Base-by-base conservation (phyloP, 1,284 basidiomycete species). In the Ganoderma meredithae region DNA sequence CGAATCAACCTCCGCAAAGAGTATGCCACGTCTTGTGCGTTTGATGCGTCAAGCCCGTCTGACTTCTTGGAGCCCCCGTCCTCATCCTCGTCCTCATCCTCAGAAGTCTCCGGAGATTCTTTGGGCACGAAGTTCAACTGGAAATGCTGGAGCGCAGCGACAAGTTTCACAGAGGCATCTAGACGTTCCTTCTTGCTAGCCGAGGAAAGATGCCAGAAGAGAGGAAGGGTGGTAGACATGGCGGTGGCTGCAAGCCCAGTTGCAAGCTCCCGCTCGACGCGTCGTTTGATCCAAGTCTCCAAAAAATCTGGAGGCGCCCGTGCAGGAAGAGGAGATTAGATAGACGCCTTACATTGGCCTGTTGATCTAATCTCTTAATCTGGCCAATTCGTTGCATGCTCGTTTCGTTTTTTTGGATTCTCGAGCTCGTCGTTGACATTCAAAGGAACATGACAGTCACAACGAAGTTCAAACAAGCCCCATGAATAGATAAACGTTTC, bases 141-240 rank as follows among this genome's bases (percentile, higher is more conserved):
- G 76, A 97, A 96, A 71, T 90, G 88, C 80, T 95, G 90, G 69
- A 98, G 87, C 19, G 94, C 85, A 33, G 83, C 82, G 69, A 98
- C 82, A 44, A 99, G 91, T 78, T 95, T 93, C 52, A 93, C 89
- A 0, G 96, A 97, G 9, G 97, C 94, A 75, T 92, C 88, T 41
- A 98, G 77, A 6, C 97, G 90, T 67, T 94, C 91, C 66, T 91
- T 88, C 79, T 90, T 94, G 44, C 88, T 89, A 3, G 88, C 84
- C 3, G 94, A 95, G n/a, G 96, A 96, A 60, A 98, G 85, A 79
- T 96, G 86, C 96, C 96, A 98, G 86, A 96, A 98, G 60, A 98
- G 87, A 44, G 95, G 93, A 64, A 98, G 88, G 41, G 93, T 95
- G 44, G 92, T 94, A 43, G 91, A 87, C 92, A 94, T 95, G 47